Base-by-base conservation (phyloP, 2,329 filamentous ascomycete species). In the Monosporascus ibericus region DNA sequence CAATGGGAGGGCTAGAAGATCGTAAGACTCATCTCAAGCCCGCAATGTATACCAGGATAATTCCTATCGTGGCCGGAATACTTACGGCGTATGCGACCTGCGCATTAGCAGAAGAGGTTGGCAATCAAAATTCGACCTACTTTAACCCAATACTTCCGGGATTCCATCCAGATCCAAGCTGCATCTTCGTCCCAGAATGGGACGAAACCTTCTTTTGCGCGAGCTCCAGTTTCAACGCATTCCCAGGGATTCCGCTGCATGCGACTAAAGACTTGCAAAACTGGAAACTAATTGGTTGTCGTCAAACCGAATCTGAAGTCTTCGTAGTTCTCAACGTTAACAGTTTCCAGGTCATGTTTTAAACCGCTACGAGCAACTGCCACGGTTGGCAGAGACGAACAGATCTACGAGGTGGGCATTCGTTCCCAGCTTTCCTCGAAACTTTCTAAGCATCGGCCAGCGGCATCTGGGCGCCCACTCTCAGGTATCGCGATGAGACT, bases 401-500 rank as follows among this genome's bases (percentile, higher is more conserved):
- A 57, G 63, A 47, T 65, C 63, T 17, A 66, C 53, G 37, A 65
- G 55, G 63, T 63, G 48, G 27, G 18, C n/a, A 14, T 15, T 38
- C 34, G 25, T 51, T 61, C 7, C 56, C 53, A 42, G 20, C 9
- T 30, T 6, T 54, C 24, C 30, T 34, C 7, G 1, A 51, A 60
- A 39, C 38, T 58, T 11, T 55, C 17, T 34, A 14, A 44, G 39
- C 6, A 36, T 37, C 44, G 52, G n/a, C 50, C 15, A 70, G 69
- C 20, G 73, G 74, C 0, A 73, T 76, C 44, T 81, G 75, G 67
- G 78, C 78, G 0, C 69, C 76, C 0, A 76, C 75, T 0, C 58
- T 79, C 0, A 64, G 74, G 6, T 71, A 75, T 27, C 68, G 72
- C 25, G 58, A 74, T 2, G 71, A 70, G 0, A 67, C 58, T 1